A percentile compares a stretch with the other conserved stretches of the same genome.
phyloP scores from a whole-genome alignment of 371 early-diverging fungal species.

The Choanephora cucurbitarum region DNA sequence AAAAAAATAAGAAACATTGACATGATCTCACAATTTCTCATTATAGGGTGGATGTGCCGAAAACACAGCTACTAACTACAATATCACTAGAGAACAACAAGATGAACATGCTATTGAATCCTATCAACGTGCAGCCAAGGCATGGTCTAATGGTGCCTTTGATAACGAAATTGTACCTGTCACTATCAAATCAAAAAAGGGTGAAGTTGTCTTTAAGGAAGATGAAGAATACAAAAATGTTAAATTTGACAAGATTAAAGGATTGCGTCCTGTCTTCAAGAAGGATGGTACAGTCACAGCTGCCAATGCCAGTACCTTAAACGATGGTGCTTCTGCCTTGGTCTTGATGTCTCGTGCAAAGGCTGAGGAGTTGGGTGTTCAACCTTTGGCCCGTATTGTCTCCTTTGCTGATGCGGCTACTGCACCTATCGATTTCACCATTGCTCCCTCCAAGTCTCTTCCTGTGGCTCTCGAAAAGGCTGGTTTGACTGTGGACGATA shows the following conservation, averaged over 20 bases:
- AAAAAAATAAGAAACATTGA: not conserved
- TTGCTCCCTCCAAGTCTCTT: conserved; percentile 91
- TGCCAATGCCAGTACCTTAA: conserved; percentile 92
- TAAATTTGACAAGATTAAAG: conserved; percentile 63
- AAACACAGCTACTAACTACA: conserved; percentile 82
- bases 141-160: conserved; percentile 78
- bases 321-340: conserved; percentile 96
- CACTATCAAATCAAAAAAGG: conserved; percentile 76
- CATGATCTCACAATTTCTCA: not conserved
- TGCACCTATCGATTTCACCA: conserved; percentile 91
- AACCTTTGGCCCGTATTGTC: conserved; percentile 81
- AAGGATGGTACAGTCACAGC: conserved; percentile 90
- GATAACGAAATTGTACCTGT: conserved; percentile 87
- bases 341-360: conserved; percentile 84
- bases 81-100: conserved; percentile 82
- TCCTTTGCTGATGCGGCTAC: conserved; percentile 83
- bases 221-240: conserved; percentile 91
- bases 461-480: conserved; percentile 86
- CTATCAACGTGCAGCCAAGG: conserved; percentile 86
- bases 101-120: conserved; percentile 89
- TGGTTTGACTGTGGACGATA: conserved; percentile 72
- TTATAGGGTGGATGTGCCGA: conserved; percentile 94
- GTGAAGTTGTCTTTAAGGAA: conserved; percentile 65
- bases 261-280: conserved; percentile 62
- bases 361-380: conserved; percentile 74